Conservation (phyloP, 2,329 filamentous ascomycete species). For the Metarhizium rileyi region DNA sequence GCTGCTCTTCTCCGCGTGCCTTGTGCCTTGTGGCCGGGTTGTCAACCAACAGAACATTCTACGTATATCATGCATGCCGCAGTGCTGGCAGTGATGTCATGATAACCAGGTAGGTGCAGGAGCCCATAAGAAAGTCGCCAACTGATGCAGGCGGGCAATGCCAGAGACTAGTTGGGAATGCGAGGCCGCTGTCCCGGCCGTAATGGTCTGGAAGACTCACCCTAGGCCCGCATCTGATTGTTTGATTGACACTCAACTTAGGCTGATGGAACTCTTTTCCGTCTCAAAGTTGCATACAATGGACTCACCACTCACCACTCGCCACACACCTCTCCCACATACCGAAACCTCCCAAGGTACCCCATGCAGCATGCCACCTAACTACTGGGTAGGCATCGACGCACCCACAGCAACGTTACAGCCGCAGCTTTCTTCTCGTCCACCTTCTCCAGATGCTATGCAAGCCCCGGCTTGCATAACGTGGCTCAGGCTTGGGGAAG, state of each 20-base stretch:
- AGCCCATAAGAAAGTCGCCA: neutral
- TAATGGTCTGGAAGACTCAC: neutral
- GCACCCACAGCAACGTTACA: conserved; percentile 16
- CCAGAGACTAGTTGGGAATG: neutral
- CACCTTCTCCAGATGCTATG: neutral
- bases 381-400: neutral
- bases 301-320: conserved; percentile 1
- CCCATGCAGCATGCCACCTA: conserved; percentile 1
- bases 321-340: neutral
- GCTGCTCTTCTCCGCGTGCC: neutral
- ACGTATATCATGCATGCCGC: neutral
- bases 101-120: neutral
- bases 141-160: neutral
- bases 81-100: neutral
- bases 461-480: neutral
- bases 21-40: neutral
- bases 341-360: neutral
- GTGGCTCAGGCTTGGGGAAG: neutral
- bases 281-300: neutral
- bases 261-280: neutral
- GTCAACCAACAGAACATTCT: neutral
- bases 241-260: neutral
- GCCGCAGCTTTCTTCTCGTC: conserved; percentile 8
- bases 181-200: neutral
- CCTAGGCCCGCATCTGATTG: neutral